Evolutionary conservation across 176 grass and related monocot genomes (phyloP).

Genomic region (Musa schizocarpa): DNA sequence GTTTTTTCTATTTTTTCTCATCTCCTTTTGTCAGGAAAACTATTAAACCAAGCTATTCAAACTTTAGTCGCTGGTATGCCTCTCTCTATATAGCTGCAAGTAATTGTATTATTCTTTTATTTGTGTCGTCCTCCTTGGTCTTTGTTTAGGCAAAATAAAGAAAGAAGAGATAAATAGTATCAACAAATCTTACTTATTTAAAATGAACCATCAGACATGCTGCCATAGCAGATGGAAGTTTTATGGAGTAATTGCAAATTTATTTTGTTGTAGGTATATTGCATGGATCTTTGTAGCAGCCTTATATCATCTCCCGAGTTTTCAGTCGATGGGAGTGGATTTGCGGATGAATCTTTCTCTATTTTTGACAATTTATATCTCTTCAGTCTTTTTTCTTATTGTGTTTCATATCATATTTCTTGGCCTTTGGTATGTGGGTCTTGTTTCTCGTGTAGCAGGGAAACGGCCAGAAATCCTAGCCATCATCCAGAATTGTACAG

Average conservation of each 20-base stretch:
- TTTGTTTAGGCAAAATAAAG: background rate
- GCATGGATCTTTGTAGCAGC: conserved; percentile 97
- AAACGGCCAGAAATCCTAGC: conserved; percentile 80
- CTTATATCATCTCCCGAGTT: conserved; percentile 98
- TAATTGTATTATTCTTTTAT: background rate
- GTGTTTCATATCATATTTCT: conserved; percentile 94
- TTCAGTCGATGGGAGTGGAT: conserved; percentile 97
- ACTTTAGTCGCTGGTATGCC: conserved; percentile 90
- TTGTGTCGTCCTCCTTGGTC: background rate
- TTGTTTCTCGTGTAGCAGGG: conserved; percentile 81
- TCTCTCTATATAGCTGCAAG: background rate
- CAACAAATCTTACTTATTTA: background rate
- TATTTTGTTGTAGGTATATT: conserved; percentile 68
- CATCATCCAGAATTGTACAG: conserved; percentile 94
- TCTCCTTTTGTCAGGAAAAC: conserved; percentile 96
- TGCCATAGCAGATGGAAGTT: background rate
- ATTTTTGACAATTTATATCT: conserved; percentile 74
- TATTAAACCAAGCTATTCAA: conserved; percentile 90
- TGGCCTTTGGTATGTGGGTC: conserved; percentile 84
- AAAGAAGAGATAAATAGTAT: background rate
- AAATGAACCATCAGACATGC: background rate
- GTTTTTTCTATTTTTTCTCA: conserved; percentile 98
- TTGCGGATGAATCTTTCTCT: conserved; percentile 95
- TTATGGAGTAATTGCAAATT: conserved; percentile 5
- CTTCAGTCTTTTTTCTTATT: conserved; percentile 79